phyloP scores from a whole-genome alignment of 371 early-diverging fungal genomes.

The Rhizopus arrhizus region DNA sequence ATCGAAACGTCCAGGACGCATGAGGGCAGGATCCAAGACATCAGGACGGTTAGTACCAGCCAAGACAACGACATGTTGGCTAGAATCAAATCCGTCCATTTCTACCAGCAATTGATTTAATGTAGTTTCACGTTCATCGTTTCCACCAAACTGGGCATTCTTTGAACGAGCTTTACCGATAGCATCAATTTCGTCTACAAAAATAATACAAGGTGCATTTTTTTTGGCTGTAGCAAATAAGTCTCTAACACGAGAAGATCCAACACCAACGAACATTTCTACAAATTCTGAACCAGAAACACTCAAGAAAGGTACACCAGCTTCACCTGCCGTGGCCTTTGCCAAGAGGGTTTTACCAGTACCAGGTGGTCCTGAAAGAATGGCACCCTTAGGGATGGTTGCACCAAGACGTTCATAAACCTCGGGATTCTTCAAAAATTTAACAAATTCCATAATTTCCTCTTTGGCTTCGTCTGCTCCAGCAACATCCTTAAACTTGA shows the following conservation, averaged over 20 bases:
- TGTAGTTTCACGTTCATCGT: slow-evolving; percentile 98
- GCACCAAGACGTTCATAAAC: slow-evolving; percentile 98
- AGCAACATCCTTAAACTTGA: slow-evolving; percentile 99
- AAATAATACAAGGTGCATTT: slow-evolving; percentile 97
- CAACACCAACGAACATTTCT: slow-evolving; percentile 99
- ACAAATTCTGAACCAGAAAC: slow-evolving; percentile 99
- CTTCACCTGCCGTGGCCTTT: slow-evolving; percentile 99
- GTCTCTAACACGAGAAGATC: slow-evolving; percentile 95
- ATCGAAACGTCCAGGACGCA: slow-evolving; percentile 98
- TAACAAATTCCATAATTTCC: slow-evolving; percentile 99
- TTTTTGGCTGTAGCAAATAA: slow-evolving; percentile 97
- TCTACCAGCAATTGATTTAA: slow-evolving; percentile 98
- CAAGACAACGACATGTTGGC: slow-evolving; percentile 91
- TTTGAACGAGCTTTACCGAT: slow-evolving; percentile 98
- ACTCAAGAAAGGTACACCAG: slow-evolving; percentile 95
- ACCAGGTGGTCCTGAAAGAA: slow-evolving; percentile 96
- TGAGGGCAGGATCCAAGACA: slow-evolving; percentile 89
- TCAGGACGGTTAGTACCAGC: slow-evolving; percentile 95
- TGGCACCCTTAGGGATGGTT: slow-evolving; percentile 99
- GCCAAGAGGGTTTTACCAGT: slow-evolving; percentile 98
- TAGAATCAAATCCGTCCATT: slow-evolving; percentile 96
- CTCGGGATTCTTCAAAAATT: slow-evolving; percentile 97
- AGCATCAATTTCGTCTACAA: slow-evolving; percentile 99
- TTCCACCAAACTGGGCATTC: slow-evolving; percentile 88
- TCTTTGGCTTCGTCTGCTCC: slow-evolving; percentile 99